Percentiles rank a stretch among this genome's conserved stretches.
Evolutionary conservation across 2,329 filamentous ascomycete species (phyloP).

Genomic region (Trichoderma lentiforme): DNA sequence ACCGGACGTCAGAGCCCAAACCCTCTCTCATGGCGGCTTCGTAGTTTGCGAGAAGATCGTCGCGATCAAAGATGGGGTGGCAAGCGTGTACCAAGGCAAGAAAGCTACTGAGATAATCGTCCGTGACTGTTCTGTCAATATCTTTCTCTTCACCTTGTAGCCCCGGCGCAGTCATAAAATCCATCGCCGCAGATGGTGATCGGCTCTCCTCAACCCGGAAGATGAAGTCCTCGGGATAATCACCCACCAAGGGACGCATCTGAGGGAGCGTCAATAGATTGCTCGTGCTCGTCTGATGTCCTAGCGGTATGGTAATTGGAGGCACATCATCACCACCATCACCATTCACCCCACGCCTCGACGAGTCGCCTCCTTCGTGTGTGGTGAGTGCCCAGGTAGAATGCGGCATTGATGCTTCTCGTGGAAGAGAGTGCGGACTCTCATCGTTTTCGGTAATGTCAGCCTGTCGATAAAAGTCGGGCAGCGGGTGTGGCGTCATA

Average conservation of each 20-base stretch:
- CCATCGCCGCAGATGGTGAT: constrained; percentile 4
- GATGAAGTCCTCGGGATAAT: constrained; percentile 21
- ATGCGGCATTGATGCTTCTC: constrained; percentile 7
- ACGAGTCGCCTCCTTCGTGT: background rate
- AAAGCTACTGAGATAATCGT: constrained; percentile 17
- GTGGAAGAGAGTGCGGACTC: background rate
- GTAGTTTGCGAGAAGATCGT: constrained; percentile 12
- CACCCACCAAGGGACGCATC: constrained; percentile 18
- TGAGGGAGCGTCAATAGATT: constrained; percentile 20
- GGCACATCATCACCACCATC: constrained; percentile 5
- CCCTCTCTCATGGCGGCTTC: constrained; percentile 18
- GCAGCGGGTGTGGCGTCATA: background rate
- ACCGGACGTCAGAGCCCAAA: constrained; percentile 9
- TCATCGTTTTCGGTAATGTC: background rate
- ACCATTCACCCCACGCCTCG: background rate
- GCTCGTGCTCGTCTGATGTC: constrained; percentile 22
- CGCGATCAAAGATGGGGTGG: constrained; percentile 20
- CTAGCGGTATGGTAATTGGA: constrained; percentile 21
- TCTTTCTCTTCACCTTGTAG: background rate
- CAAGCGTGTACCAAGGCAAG: constrained; percentile 19
- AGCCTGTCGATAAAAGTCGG: background rate
- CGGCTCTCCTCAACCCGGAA: constrained; percentile 17
- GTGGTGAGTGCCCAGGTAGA: constrained; percentile 16
- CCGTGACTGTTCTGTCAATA: constrained; percentile 5
- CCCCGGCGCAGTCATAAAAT: constrained; percentile 4